Evolutionary conservation across 148 eudicot species (phyloP).

Genomic region (Rhododendron mucronatum): DNA sequence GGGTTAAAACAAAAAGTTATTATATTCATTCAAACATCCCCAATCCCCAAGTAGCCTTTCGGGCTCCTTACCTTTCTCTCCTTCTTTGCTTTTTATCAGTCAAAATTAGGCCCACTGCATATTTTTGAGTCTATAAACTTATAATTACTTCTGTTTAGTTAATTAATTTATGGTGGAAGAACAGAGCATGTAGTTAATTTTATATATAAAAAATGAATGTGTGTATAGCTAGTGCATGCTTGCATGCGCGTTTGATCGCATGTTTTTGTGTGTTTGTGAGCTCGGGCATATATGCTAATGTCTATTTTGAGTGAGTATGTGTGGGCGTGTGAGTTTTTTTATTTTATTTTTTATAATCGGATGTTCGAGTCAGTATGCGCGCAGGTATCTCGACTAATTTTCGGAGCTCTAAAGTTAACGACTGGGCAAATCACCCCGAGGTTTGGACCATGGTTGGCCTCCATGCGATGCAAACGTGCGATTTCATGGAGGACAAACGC

Average conservation of each 20-base stretch:
- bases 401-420: not conserved
- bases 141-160: not conserved
- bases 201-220: not conserved
- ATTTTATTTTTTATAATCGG: no score
- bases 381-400: not conserved
- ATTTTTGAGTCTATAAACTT: conserved; percentile 7
- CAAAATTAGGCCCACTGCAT: not conserved
- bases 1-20: no score
- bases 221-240: conserved; percentile 10
- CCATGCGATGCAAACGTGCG: accelerated
- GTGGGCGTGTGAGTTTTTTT: not conserved
- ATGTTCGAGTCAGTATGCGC: not conserved
- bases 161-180: conserved; percentile 6
- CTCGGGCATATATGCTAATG: conserved; percentile 6
- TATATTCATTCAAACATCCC: conserved; percentile 13
- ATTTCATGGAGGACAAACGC: no score
- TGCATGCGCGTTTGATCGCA: conserved; percentile 30
- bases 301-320: not conserved
- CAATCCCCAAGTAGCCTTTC: conserved; percentile 26
- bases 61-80: not conserved
- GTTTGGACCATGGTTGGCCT: not conserved
- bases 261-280: conserved; percentile 25
- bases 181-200: conserved; percentile 18
- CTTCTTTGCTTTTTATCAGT: not conserved
- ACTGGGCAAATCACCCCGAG: not conserved